Percentiles rank a stretch among this genome's conserved stretches.
phyloP scores from a whole-genome alignment of 2,329 filamentous ascomycete genomes.

The Epichloe hybrida region DNA sequence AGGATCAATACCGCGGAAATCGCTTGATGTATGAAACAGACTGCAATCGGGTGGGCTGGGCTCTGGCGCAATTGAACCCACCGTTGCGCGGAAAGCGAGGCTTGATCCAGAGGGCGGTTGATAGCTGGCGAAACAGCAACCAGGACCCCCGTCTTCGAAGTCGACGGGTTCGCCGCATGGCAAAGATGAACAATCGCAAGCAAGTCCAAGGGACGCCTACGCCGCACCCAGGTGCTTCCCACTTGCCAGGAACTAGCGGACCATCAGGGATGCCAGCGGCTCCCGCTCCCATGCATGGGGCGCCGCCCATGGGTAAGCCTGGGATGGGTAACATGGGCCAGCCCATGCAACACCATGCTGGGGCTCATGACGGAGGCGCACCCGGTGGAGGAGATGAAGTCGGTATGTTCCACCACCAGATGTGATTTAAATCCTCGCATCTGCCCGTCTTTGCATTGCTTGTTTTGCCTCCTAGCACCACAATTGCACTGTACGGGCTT shows the following conservation, averaged over 20 bases:
- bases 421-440: slow-evolving; percentile 43
- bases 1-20: slow-evolving; percentile 94
- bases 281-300: slow-evolving; percentile 47
- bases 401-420: slow-evolving; percentile 89
- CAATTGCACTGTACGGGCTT: slow-evolving; percentile 8
- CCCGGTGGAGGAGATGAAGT: slow-evolving; percentile 67
- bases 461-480: slow-evolving; percentile 12
- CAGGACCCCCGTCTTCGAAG: slow-evolving; percentile 86
- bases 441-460: slow-evolving; percentile 26
- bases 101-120: slow-evolving; percentile 89
- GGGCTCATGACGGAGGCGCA: slow-evolving; percentile 37
- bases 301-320: slow-evolving; percentile 48
- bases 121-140: slow-evolving; percentile 99
- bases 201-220: slow-evolving; percentile 46
- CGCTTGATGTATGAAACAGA: slow-evolving; percentile 96
- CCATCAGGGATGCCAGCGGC: slow-evolving; percentile 50
- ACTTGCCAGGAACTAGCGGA: slow-evolving; percentile 55
- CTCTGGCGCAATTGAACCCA: slow-evolving; percentile 82
- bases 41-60: slow-evolving; percentile 99
- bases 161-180: slow-evolving; percentile 83
- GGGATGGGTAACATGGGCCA: slow-evolving; percentile 53
- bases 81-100: slow-evolving; percentile 86
- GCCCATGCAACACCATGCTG: slow-evolving; percentile 48
- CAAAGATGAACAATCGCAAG: slow-evolving; percentile 86
- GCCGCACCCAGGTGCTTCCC: slow-evolving; percentile 39